These are phyloP conservation scores for Aspergillus pseudonomiae DNA, from an alignment of 2,329 filamentous ascomycete genomes.

Conservation along the genomic window DNA sequence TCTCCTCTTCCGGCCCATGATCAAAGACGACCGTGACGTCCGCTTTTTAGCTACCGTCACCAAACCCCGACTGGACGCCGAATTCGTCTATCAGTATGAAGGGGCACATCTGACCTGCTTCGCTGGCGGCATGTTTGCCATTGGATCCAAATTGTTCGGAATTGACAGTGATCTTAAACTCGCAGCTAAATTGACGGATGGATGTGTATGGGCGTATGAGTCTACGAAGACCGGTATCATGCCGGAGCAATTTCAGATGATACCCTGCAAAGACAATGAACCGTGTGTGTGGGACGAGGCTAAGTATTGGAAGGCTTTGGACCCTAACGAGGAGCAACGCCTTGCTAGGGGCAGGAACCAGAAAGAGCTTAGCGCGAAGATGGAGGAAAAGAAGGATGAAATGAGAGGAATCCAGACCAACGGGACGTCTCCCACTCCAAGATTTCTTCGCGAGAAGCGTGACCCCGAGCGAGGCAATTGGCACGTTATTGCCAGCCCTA, in stretches of 20 bases:
- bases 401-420: neutral
- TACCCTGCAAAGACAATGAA: slow-evolving; percentile 51
- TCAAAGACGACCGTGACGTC: slow-evolving; percentile 43
- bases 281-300: slow-evolving; percentile 59
- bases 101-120: slow-evolving; percentile 64
- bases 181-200: slow-evolving; percentile 60
- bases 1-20: slow-evolving; percentile 51
- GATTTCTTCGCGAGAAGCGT: neutral
- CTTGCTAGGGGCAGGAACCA: slow-evolving; percentile 28
- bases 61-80: slow-evolving; percentile 23
- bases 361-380: slow-evolving; percentile 21
- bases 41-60: slow-evolving; percentile 44
- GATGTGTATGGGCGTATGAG: slow-evolving; percentile 66
- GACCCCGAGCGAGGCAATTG: slow-evolving; percentile 20
- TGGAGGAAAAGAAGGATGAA: slow-evolving; percentile 5
- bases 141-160: slow-evolving; percentile 61
- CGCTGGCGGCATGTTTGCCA: slow-evolving; percentile 63
- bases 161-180: slow-evolving; percentile 58
- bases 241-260: slow-evolving; percentile 60
- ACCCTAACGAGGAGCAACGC: slow-evolving; percentile 37
- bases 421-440: neutral
- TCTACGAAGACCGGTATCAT: slow-evolving; percentile 61
- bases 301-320: slow-evolving; percentile 50
- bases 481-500: slow-evolving; percentile 20
- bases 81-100: slow-evolving; percentile 50